Percentiles rank a stretch among this genome's conserved stretches.
These are phyloP conservation scores for Lolium perenne DNA, from an alignment of 176 grass and related monocot genomes.

Conservation along the genomic window DNA sequence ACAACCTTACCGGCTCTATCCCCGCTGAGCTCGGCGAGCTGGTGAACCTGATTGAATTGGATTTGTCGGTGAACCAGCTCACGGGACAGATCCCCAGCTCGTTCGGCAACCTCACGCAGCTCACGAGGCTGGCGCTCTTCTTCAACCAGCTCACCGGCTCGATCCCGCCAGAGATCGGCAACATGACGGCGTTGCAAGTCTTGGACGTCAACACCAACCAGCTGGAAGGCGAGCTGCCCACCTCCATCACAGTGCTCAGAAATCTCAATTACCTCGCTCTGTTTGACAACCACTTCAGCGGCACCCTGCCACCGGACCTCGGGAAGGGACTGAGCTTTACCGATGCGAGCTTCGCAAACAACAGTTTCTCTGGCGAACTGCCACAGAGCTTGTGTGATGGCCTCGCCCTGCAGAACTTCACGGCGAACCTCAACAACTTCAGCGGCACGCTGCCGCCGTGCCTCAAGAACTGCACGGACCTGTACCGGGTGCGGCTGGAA, in stretches of 20 bases:
- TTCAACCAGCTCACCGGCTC: slow-evolving; percentile 61
- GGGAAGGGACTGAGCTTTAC: slow-evolving; percentile 45
- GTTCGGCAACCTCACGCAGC: slow-evolving; percentile 55
- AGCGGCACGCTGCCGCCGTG: slow-evolving; percentile 66
- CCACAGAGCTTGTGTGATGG: slow-evolving; percentile 48
- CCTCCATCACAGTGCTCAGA: slow-evolving; percentile 44
- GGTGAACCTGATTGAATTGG: slow-evolving; percentile 16
- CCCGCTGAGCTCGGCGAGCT: slow-evolving; percentile 55
- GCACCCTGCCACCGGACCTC: slow-evolving; percentile 58
- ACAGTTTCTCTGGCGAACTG: slow-evolving; percentile 74
- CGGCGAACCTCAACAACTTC: slow-evolving; percentile 62
- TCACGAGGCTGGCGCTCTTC: slow-evolving; percentile 52
- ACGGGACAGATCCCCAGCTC: slow-evolving; percentile 53
- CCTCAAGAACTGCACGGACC: slow-evolving; percentile 58
- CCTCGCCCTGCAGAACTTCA: slow-evolving; percentile 46
- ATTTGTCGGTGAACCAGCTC: slow-evolving; percentile 57
- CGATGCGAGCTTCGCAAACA: slow-evolving; percentile 55
- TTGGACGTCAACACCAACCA: slow-evolving; percentile 70
- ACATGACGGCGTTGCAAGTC: slow-evolving; percentile 52
- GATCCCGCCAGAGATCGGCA: slow-evolving; percentile 62
- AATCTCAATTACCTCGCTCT: slow-evolving; percentile 46
- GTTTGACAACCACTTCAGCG: slow-evolving; percentile 65
- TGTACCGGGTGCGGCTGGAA: slow-evolving; percentile 63
- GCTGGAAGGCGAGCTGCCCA: slow-evolving; percentile 60
- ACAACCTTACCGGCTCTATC: slow-evolving; percentile 50